Conservation (phyloP, 2,329 filamentous ascomycete species). For the Ophiocordyceps unilateralis region DNA sequence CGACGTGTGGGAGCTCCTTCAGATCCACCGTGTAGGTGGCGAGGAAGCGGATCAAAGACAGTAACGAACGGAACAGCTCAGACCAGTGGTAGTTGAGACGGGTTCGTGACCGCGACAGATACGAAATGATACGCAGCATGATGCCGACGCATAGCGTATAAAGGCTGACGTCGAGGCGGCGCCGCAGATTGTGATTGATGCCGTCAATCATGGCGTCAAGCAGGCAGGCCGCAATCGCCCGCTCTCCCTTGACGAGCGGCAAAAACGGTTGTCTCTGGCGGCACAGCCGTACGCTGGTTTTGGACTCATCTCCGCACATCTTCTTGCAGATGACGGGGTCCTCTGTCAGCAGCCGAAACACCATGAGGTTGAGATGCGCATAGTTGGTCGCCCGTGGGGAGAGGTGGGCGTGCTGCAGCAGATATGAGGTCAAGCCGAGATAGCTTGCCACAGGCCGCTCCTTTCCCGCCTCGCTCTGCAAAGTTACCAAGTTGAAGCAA, state of each 20-base stretch:
- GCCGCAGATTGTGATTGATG: slow-evolving; percentile 83
- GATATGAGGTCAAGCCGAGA: slow-evolving; percentile 78
- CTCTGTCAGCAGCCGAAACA: slow-evolving; percentile 72
- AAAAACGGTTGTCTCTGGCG: slow-evolving; percentile 78
- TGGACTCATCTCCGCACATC: slow-evolving; percentile 65
- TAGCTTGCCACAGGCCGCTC: slow-evolving; percentile 67
- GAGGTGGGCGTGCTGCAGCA: slow-evolving; percentile 83
- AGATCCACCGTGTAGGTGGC: slow-evolving; percentile 73
- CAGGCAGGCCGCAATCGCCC: slow-evolving; percentile 57
- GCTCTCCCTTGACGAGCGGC: slow-evolving; percentile 54
- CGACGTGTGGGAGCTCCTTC: slow-evolving; percentile 48
- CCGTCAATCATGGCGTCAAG: slow-evolving; percentile 81
- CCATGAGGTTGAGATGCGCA: slow-evolving; percentile 69
- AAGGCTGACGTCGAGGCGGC: slow-evolving; percentile 67
- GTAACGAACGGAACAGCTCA: slow-evolving; percentile 77
- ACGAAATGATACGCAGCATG: slow-evolving; percentile 65
- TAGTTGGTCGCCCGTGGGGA: slow-evolving; percentile 66
- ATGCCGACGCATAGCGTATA: slow-evolving; percentile 73
- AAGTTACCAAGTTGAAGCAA: slow-evolving; percentile 62
- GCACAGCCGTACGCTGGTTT: slow-evolving; percentile 62
- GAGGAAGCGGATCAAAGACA: slow-evolving; percentile 79
- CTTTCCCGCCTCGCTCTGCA: slow-evolving; percentile 42
- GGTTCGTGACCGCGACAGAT: slow-evolving; percentile 66
- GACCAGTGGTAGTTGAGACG: slow-evolving; percentile 86
- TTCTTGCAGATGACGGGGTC: slow-evolving; percentile 68